These are phyloP conservation scores for Geotrichum klebahnii DNA, from an alignment of 1,139 yeast species.

Conservation along the genomic window DNA sequence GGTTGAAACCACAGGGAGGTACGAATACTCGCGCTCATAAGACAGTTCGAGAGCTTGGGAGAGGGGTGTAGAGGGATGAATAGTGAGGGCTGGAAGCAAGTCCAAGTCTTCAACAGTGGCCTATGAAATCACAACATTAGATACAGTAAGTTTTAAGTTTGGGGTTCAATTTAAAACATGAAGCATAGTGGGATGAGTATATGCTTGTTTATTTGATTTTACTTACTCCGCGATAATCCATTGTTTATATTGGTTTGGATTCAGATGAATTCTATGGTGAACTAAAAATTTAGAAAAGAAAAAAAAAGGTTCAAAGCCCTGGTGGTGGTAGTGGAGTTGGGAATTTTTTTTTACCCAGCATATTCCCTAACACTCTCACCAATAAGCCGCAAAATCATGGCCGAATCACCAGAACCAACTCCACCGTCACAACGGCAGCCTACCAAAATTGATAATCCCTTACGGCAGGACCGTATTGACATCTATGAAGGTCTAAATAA, in stretches of 20 bases:
- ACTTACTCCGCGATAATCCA: slow-evolving; percentile 33
- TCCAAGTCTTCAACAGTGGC: slow-evolving; percentile 62
- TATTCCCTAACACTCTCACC: not conserved
- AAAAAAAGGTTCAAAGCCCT: too few relatives aligned
- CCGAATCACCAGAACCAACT: not conserved
- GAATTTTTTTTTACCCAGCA: not conserved
- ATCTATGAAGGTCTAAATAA: slow-evolving; percentile 46
- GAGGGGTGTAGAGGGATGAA: slow-evolving; percentile 51
- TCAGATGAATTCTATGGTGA: too few relatives aligned
- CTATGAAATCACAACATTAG: slow-evolving; percentile 22
- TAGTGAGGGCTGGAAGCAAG: slow-evolving; percentile 57
- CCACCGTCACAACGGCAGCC: slow-evolving; percentile 18
- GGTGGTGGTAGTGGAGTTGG: too few relatives aligned
- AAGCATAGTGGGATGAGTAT: too few relatives aligned
- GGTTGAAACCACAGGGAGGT: slow-evolving; percentile 55
- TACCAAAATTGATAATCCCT: too few relatives aligned
- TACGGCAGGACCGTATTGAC: slow-evolving; percentile 39
- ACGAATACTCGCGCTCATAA: slow-evolving; percentile 55
- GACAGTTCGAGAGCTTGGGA: slow-evolving; percentile 47
- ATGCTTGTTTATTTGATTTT: too few relatives aligned
- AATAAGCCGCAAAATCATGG: too few relatives aligned
- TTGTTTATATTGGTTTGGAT: slow-evolving; percentile 2
- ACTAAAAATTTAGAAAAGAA: not conserved
- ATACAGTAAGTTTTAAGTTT: not conserved
- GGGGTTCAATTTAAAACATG: too few relatives aligned